Base-by-base conservation (phyloP, 2,329 filamentous ascomycete species). In the Parastagonospora avenae region DNA sequence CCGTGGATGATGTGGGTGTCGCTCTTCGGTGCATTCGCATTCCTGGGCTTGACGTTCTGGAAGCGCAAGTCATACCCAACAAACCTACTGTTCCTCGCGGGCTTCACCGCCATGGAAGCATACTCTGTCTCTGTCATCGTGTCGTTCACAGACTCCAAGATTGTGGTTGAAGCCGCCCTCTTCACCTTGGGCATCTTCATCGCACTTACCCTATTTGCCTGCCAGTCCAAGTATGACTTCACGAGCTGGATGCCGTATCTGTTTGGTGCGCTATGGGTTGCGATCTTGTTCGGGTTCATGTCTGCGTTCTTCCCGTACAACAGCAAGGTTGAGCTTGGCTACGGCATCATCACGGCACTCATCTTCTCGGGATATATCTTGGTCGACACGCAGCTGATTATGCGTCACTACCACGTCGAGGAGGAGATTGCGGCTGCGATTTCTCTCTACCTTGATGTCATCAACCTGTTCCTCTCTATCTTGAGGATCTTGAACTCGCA, bases 141-240 rank as follows among this genome's bases (percentile, higher is more conserved):
- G 2, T 95, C 91, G 16, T 95, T 95, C 76, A 97, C 94, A 78
- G 81, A 93, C 54, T 85, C 86, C 15, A 80, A 81, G 44, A 88
- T 97, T 68, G 94, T 99, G 16, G 82, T 99, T 41, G 88, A 96
- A 76, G 94, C 94, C 12, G 87, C 96, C 30, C 77, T 96, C 59
- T 85, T 99, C 50, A 99, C 94, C 1, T 74, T 86, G 8, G 85
- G 79, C 45, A 85, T 87, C 63, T 88, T 88, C 66, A 75, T 87
- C 39, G 83, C 80, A 28, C 73, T 88, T 50, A 87, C 83, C 2
- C 76, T 92, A 38, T 97, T 99, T 74, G 94, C 94, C 42, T 96
- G 92, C 84, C 94, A 99, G 80, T 90, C 90, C 59, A 96, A 95
- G 75, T 99, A 99, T 72, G 94, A 99, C 80, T 99, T 99, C 74